Base-by-base conservation (phyloP, 139 green algal species). In the Auxenochlorella pyrenoidosa region DNA sequence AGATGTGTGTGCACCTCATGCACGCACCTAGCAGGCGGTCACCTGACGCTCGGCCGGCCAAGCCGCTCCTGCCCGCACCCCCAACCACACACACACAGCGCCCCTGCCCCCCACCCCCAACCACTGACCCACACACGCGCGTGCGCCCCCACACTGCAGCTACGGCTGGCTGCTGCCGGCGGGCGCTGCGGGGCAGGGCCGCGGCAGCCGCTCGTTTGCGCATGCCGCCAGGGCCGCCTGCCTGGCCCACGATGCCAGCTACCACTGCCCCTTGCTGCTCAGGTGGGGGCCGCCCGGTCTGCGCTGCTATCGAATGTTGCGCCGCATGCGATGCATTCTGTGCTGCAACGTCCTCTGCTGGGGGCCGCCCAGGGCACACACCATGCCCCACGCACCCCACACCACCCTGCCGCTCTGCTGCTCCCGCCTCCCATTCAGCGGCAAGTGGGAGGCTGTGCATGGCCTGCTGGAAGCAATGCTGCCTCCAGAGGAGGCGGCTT, bases 201-300 rank as follows among this genome's bases (percentile, higher is more conserved):
- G 82, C 15, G 94, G 94, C 90, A 95, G 90, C 88, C 88, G 94
- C 63, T 88, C 92, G 15, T 84, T 96, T 65, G 79, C 91, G 44
- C 89, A 92, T 34, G 82, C 71, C 18, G 80, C 92, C 44, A 77
- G 86, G 59, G 66, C 82, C 15, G 83, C 87, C 0, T 76, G 60
- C 32, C 60, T 96, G 54, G 75, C 93, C 71, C 94, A 97, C 68
- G 94, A 97, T 86, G 88, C 91, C n/a, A 95, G 91, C 26, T 97
- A 97, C 89, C 88, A 75, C 79, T 90, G 91, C 72, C 94, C 93
- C 44, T 81, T 96, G 77, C 87, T 93, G 88, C 88, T 96, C 26
- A 84, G 79, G 79, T 75, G 79, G 10, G 79, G 4, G 34, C n/a
- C 1, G 36, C 18, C 15, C 10, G 63, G 26, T n/a, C 8, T 71